A percentile compares a stretch with the other conserved stretches of the same genome.
Evolutionary conservation across 176 grass and related monocot genomes (phyloP).

Genomic region (Triticum aestivum): DNA sequence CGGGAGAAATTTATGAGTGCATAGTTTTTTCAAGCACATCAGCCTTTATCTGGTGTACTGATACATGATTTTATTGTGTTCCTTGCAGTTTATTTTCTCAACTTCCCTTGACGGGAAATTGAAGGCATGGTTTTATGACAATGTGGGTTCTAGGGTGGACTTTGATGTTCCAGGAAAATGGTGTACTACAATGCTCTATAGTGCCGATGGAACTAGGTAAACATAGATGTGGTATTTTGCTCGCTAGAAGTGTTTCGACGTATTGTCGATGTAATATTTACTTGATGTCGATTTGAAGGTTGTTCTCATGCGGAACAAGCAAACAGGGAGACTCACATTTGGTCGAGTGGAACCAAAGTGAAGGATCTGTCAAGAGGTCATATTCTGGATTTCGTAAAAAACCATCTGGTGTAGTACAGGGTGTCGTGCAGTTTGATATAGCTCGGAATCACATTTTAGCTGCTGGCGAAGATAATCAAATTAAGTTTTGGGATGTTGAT

Average conservation of each 20-base stretch:
- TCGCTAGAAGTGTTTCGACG: neutral
- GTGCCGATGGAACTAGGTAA: constrained; percentile 89
- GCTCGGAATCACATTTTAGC: neutral
- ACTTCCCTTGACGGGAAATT: constrained; percentile 91
- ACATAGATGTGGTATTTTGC: neutral
- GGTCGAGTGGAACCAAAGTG: constrained; percentile 69
- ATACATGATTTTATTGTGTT: constrained; percentile 16
- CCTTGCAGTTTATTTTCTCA: constrained; percentile 89
- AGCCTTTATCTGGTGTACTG: neutral
- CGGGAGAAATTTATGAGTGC: neutral
- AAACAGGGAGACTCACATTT: constrained; percentile 59
- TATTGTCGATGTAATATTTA: neutral
- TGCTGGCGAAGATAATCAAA: constrained; percentile 53
- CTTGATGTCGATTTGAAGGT: neutral
- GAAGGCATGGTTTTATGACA: constrained; percentile 99
- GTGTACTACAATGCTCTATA: constrained; percentile 96
- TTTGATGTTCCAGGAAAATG: constrained; percentile 88
- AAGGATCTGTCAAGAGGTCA: constrained; percentile 58
- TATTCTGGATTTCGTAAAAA: constrained; percentile 57
- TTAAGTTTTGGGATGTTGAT: constrained; percentile 51
- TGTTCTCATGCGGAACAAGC: neutral
- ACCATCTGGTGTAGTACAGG: constrained; percentile 29
- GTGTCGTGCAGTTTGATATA: constrained; percentile 61
- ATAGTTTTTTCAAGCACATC: neutral
- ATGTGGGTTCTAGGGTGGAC: constrained; percentile 86